Percentiles rank a stretch among this genome's conserved stretches.
These are phyloP conservation scores for Ophiostoma triangulosporum DNA, from an alignment of 2,329 filamentous ascomycete genomes.

Conservation along the genomic window DNA sequence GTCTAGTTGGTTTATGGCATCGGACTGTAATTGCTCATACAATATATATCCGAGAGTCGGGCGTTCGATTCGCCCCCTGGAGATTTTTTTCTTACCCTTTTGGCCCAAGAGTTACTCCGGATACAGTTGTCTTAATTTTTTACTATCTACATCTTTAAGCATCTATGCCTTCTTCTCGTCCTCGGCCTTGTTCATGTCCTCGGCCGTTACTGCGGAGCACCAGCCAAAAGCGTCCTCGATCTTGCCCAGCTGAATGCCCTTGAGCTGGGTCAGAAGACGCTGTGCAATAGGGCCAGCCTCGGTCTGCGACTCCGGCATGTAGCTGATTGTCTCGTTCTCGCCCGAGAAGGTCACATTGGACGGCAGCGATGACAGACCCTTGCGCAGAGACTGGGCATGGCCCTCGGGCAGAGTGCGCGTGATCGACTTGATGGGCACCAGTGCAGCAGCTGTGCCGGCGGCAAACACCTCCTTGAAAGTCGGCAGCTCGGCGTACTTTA, in stretches of 20 bases:
- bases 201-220: slow-evolving; percentile 37
- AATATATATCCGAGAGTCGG: slow-evolving; percentile 12
- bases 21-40: slow-evolving; percentile 11
- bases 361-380: slow-evolving; percentile 15
- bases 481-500: slow-evolving; percentile 47
- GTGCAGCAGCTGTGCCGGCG: slow-evolving; percentile 77
- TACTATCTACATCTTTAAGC: not conserved
- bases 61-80: slow-evolving; percentile 13
- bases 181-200: slow-evolving; percentile 28
- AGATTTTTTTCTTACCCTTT: slow-evolving; percentile 3
- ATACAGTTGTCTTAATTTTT: not conserved
- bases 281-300: slow-evolving; percentile 62
- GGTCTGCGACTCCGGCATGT: slow-evolving; percentile 40
- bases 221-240: slow-evolving; percentile 65
- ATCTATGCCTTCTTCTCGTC: slow-evolving; percentile 1
- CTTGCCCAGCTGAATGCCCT: slow-evolving; percentile 77
- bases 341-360: slow-evolving; percentile 25
- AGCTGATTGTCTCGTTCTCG: slow-evolving; percentile 38
- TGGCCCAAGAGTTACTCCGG: no score
- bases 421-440: slow-evolving; percentile 87
- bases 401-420: slow-evolving; percentile 43
- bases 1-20: slow-evolving; percentile 13
- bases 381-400: slow-evolving; percentile 25
- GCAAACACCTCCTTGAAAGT: slow-evolving; percentile 66
- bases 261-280: slow-evolving; percentile 60